These are phyloP conservation scores for Xylaria curta DNA, from an alignment of 495 filamentous ascomycete species.

Conservation along the genomic window DNA sequence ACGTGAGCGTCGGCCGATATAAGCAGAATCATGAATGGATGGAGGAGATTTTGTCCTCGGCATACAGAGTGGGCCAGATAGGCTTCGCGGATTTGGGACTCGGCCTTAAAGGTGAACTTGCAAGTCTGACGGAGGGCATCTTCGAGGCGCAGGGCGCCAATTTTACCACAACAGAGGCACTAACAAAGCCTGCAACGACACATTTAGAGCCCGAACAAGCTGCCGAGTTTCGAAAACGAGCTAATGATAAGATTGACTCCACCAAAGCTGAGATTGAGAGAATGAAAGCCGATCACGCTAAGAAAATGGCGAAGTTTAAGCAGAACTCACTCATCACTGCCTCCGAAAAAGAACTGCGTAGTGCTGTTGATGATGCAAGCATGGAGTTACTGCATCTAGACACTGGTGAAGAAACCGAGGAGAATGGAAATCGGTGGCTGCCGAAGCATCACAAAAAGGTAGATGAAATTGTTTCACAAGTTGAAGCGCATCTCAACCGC, in stretches of 20 bases:
- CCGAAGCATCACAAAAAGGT: slow-evolving; percentile 59
- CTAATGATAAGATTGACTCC: slow-evolving; percentile 66
- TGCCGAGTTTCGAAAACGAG: slow-evolving; percentile 78
- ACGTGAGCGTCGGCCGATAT: slow-evolving; percentile 83
- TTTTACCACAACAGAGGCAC: slow-evolving; percentile 53
- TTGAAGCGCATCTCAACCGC: slow-evolving; percentile 63
- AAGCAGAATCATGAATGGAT: slow-evolving; percentile 98
- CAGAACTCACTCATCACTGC: slow-evolving; percentile 67
- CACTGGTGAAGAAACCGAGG: slow-evolving; percentile 63
- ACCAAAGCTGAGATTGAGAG: slow-evolving; percentile 80
- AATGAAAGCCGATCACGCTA: slow-evolving; percentile 79
- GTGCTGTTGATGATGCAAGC: slow-evolving; percentile 60
- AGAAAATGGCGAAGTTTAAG: slow-evolving; percentile 74
- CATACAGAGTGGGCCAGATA: slow-evolving; percentile 81
- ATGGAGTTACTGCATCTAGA: slow-evolving; percentile 70
- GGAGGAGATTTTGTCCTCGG: slow-evolving; percentile 93
- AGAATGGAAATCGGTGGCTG: slow-evolving; percentile 45
- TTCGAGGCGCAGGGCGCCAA: slow-evolving; percentile 65
- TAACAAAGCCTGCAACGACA: slow-evolving; percentile 60
- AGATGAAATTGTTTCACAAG: slow-evolving; percentile 65
- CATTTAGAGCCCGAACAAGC: slow-evolving; percentile 71
- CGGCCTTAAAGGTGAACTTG: slow-evolving; percentile 85
- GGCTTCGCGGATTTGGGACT: slow-evolving; percentile 86
- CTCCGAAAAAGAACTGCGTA: slow-evolving; percentile 68
- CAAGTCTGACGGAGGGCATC: slow-evolving; percentile 79